Evolutionary conservation across 2,329 filamentous ascomycete genomes (phyloP), one percentile per base, ranked within the genome.

Genomic region (Alternaria sp.): DNA sequence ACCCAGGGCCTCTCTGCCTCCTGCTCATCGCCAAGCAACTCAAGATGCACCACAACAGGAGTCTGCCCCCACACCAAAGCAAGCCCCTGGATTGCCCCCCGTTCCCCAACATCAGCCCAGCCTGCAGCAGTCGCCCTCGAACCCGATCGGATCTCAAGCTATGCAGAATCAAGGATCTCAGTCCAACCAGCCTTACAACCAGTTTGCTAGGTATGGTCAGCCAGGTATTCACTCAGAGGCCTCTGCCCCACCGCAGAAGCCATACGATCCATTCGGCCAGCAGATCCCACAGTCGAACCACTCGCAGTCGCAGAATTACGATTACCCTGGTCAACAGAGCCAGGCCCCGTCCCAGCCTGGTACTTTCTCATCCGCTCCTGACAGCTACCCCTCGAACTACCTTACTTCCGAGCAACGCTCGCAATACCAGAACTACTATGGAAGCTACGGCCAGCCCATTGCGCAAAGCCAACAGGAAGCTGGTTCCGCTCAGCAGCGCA

Each of bases 1-100:
- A 66, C 94, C 95, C 62, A 88, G 93, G 70, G 90, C 95, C 62
- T 91, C 94, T 11, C 85, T 98, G 26, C 94, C 95, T 65, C 93
- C 93, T 36, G 88, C 85, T 21, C 80, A 81, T 42, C 80, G 81
- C 37, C 80, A 82, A 66, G 72, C 75, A 29, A 65, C 75, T 24
- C 75, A 80, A 83, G 59, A 51, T 77, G 24, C 70, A 74, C 45
- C 65, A 71, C 44, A 48, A 37, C 78, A 77, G 46, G 72, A 80
- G 71, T 66, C 75, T 14, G 65, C 80, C 37, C 78, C 82, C 13
- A 83, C 84, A 26, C 83, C 84, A 31, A 86, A 87, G 75, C 84
- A 84, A 67, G 85, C 86, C 42, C 85, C 86, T 40, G 86, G 86
- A 48, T 78, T 88, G 28, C 86, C 86, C 57, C 84, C 86, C n/a